phyloP scores from a whole-genome alignment of 2,329 filamentous ascomycete species.

The Aspergillus brunneoviolaceus region DNA sequence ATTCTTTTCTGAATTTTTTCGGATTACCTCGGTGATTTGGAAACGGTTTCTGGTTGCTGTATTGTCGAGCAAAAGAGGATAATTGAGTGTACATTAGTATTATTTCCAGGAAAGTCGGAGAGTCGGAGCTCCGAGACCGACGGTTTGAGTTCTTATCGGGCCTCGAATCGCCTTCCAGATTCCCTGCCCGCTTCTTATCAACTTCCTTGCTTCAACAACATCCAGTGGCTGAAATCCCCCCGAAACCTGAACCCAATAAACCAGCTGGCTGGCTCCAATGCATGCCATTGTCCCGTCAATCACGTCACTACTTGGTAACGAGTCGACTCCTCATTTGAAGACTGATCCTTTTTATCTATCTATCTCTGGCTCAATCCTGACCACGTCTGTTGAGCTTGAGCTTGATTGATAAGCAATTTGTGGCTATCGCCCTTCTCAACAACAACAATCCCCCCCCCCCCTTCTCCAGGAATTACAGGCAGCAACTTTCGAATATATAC shows the following conservation, averaged over 20 bases:
- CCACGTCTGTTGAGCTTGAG: not conserved
- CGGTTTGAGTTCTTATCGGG: not conserved
- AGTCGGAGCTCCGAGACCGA: not conserved
- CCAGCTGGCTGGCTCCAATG: not conserved
- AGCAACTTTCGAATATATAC: not conserved
- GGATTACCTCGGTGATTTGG: too few species aligned
- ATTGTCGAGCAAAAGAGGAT: too few species aligned
- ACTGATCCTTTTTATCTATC: not conserved
- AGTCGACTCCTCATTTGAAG: not conserved
- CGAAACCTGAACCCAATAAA: not conserved
- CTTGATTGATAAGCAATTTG: conserved; percentile 4
- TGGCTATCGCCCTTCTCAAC: not conserved
- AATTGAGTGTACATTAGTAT: too few species aligned
- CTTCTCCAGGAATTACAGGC: not conserved
- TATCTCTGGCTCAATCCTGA: not conserved
- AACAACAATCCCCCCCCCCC: too few species aligned
- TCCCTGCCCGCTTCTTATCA: not conserved
- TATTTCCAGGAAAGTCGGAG: not conserved
- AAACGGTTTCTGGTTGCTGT: too few species aligned
- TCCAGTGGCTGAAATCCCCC: not conserved
- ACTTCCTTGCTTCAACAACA: not conserved
- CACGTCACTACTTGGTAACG: not conserved
- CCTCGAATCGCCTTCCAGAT: not conserved
- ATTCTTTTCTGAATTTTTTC: not conserved
- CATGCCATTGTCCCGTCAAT: not conserved